Percentiles rank a stretch among this genome's conserved stretches.
phyloP scores from a whole-genome alignment of 1,284 basidiomycete species.

The Vanrija sp. region DNA sequence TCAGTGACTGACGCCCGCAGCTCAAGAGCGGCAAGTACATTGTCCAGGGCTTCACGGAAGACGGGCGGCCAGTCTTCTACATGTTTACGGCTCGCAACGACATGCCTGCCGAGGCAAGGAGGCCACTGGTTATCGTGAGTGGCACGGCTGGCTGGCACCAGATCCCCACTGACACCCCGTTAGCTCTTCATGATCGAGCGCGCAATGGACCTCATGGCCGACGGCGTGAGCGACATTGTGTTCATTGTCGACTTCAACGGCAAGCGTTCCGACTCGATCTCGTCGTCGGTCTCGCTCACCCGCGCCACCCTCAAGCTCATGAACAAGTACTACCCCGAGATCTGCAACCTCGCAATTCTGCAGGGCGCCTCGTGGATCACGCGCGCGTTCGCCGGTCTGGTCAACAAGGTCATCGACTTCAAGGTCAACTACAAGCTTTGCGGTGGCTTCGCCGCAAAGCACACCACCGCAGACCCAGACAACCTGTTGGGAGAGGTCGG shows the following conservation, averaged over 20 bases:
- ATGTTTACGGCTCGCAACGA: slow-evolving; percentile 37
- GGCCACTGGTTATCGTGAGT: neutral
- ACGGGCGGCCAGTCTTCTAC: slow-evolving; percentile 35
- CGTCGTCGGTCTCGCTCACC: slow-evolving; percentile 12
- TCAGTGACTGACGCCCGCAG: slow-evolving; percentile 10
- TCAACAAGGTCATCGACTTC: slow-evolving; percentile 45
- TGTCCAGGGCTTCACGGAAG: slow-evolving; percentile 29
- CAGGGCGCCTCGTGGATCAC: slow-evolving; percentile 38
- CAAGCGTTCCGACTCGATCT: slow-evolving; percentile 26
- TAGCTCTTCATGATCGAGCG: slow-evolving; percentile 43
- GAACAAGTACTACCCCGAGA: slow-evolving; percentile 34
- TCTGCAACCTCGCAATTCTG: slow-evolving; percentile 27
- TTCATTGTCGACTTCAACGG: slow-evolving; percentile 44
- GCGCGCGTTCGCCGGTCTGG: slow-evolving; percentile 35
- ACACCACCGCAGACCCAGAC: slow-evolving; percentile 18
- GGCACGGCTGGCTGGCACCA: neutral
- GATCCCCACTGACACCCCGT: neutral
- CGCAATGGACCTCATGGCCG: slow-evolving; percentile 36
- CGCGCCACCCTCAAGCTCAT: slow-evolving; percentile 30
- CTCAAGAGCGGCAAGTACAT: slow-evolving; percentile 32
- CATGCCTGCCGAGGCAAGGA: slow-evolving; percentile 22
- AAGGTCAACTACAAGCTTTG: slow-evolving; percentile 31
- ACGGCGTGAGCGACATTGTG: slow-evolving; percentile 32
- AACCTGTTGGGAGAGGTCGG: slow-evolving; percentile 33
- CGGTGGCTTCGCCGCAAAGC: slow-evolving; percentile 17